phyloP scores from a whole-genome alignment of 2,329 filamentous ascomycete genomes.

The Sphaerulina populicola region DNA sequence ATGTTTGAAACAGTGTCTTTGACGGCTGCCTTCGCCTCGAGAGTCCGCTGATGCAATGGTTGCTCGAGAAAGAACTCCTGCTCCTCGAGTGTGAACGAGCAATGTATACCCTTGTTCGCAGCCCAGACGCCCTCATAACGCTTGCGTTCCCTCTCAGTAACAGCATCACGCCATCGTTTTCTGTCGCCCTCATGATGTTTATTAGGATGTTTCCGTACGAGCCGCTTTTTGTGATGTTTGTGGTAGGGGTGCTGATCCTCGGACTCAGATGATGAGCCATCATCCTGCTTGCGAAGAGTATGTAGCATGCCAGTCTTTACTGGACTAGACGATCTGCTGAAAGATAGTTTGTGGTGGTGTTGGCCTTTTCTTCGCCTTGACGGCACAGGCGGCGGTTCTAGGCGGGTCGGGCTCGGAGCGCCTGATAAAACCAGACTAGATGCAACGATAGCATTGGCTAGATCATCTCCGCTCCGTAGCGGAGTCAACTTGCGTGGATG shows the following conservation, averaged over 20 bases:
- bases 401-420: constrained; percentile 36
- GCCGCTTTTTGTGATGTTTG: constrained; percentile 52
- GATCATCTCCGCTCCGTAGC: constrained; percentile 53
- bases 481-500: constrained; percentile 36
- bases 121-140: constrained; percentile 81
- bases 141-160: constrained; percentile 64
- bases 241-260: constrained; percentile 39
- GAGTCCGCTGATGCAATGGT: constrained; percentile 8
- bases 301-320: constrained; percentile 50
- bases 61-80: constrained; percentile 8
- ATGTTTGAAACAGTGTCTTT: constrained; percentile 52
- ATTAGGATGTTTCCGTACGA: constrained; percentile 53
- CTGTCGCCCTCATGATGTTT: constrained; percentile 66
- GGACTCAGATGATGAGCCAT: constrained; percentile 31
- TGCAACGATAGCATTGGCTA: constrained; percentile 67
- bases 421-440: constrained; percentile 58
- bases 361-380: constrained; percentile 16
- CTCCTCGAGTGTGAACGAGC: constrained; percentile 25
- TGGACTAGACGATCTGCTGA: constrained; percentile 38
- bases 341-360: constrained; percentile 27
- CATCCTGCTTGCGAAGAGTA: constrained; percentile 53
- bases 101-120: constrained; percentile 58
- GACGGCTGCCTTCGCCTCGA: constrained; percentile 8
- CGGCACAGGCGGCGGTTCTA: constrained; percentile 35
- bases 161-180: constrained; percentile 66